Base-by-base conservation (phyloP, 1,284 basidiomycete species). In the Tetrapyrgos nigripes region DNA sequence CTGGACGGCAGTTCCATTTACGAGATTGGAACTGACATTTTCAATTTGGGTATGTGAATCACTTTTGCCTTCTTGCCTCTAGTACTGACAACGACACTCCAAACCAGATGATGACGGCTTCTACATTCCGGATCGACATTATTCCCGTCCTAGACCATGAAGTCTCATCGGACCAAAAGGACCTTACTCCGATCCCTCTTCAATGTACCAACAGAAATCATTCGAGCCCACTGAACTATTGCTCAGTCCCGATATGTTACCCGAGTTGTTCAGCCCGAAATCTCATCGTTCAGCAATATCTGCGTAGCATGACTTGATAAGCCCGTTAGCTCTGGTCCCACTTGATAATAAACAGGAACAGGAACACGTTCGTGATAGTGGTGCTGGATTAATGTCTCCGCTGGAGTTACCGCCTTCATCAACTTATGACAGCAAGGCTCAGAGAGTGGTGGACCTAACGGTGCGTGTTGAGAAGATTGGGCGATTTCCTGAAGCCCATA, bases 111-210 rank as follows among this genome's bases (percentile, higher is more conserved):
- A 47, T 28, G 33, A 19, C 0, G 13, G 26, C 10, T 35, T 40
- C 26, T 50, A 56, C 9, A 31, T 53, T 49, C 10, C 44, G 40
- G 70, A 68, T 11, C 57, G 67, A n/a, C 62, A 66, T 9, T 62
- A 63, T 21, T 66, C 72, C 8, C 66, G 71, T 50, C 69, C 73
- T 33, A 66, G 69, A 28, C 70, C 76, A 10, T 78, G 76, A 76
- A 78, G 76, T 59, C 63, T 76, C 47, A 69, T 75, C 31, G 76
- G 67, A 9, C 67, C 74, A 43, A 77, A 77, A 63, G 75, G 72
- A 8, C 63, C 71, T 8, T 67, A 68, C 27, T 77, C 76, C 1
- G 74, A 76, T 53, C 67, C 70, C 5, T 77, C 75, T 1, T 77
- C 76, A 1, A 62, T 76, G 17, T 50, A 75, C 11, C 64, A 57